Evolutionary conservation across 148 eudicot species (phyloP), one percentile per base, ranked within the genome.

Genomic region (Silene conica): DNA sequence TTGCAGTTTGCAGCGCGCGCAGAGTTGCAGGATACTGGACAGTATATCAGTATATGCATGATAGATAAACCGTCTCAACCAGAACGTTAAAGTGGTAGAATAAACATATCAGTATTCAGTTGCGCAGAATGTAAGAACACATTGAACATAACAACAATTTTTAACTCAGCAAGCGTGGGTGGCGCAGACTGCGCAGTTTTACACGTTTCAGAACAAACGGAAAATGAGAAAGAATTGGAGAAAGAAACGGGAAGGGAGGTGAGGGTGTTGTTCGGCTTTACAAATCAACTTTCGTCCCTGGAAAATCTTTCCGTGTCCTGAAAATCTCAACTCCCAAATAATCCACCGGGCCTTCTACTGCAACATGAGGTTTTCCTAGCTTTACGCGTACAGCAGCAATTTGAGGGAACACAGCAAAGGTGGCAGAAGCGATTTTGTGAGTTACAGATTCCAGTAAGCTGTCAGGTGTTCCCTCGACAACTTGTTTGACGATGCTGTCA

Each of bases 301-400:
- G 28, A 19, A 68, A 46, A 20, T 68, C 71, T 63, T 65, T 78
- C 81, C 88, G 87, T 64, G 83, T 74, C 28, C 97, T 87, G 43
- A 80, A 79, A 60, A 94, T 94, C 85, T 94, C 96, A 10, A 94
- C 85, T 5, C 98, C 98, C 68, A 94, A 78, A 78, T 89, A 91
- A 80, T 94, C 98, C n/a, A 94, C 61, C 54, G 85, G 86, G 25
- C 98, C 98, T 14, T 79, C 87, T 70, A 94, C 91, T 15, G 98
- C 89, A 15, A 94, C 97, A 79, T 94, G 98, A 22, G 98, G 98
- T 83, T 94, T 94, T 18, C 87, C 89, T 18, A 94, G 85, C 74
- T 83, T 84, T n/a, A 94, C 85, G 10, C 97, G 91, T 26, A 91
- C 83, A 59, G 92, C 91, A 76, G 90, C 76, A 67, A 89, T 81